A percentile compares a stretch with the other conserved stretches of the same genome.
These are phyloP conservation scores for Puya raimondii DNA, from an alignment of 176 grass and related monocot genomes.

Conservation along the genomic window DNA sequence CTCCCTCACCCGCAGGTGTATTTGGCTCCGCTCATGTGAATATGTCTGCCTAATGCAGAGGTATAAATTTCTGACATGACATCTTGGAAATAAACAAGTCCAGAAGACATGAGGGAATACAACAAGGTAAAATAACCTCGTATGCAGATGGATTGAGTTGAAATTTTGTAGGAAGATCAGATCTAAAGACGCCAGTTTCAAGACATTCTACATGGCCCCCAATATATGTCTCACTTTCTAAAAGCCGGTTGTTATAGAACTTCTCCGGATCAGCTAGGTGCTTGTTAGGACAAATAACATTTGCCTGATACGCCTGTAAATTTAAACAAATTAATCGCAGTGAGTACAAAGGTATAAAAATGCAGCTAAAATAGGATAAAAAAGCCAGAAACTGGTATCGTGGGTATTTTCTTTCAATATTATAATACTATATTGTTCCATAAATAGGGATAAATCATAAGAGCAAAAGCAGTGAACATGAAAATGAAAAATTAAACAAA, in stretches of 20 bases:
- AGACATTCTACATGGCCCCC: conserved; percentile 98
- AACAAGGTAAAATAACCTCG: conserved; percentile 46
- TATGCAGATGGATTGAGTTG: conserved; percentile 73
- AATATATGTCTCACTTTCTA: conserved; percentile 99
- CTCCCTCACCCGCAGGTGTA: too few relatives aligned
- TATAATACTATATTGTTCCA: neutral
- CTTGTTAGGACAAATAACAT: conserved; percentile 95
- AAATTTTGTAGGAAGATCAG: conserved; percentile 96
- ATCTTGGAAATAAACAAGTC: conserved; percentile 1
- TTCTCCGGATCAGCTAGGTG: conserved; percentile 85
- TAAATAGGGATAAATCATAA: neutral
- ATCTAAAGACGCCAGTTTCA: conserved; percentile 99
- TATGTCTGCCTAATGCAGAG: too few relatives aligned
- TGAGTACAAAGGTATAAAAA: conserved; percentile 17
- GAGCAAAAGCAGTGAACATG: neutral
- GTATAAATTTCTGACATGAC: neutral
- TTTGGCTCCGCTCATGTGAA: neutral
- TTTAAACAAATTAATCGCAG: conserved; percentile 31
- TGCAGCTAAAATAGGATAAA: neutral
- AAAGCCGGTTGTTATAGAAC: conserved; percentile 78
- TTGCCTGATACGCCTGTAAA: conserved; percentile 81
- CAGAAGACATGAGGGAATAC: neutral
- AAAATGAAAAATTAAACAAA: neutral
- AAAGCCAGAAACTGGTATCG: neutral
- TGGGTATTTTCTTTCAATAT: neutral